These are phyloP conservation scores for Stropharia rugosoannulata DNA, from an alignment of 768 basidiomycete genomes.

Conservation along the genomic window DNA sequence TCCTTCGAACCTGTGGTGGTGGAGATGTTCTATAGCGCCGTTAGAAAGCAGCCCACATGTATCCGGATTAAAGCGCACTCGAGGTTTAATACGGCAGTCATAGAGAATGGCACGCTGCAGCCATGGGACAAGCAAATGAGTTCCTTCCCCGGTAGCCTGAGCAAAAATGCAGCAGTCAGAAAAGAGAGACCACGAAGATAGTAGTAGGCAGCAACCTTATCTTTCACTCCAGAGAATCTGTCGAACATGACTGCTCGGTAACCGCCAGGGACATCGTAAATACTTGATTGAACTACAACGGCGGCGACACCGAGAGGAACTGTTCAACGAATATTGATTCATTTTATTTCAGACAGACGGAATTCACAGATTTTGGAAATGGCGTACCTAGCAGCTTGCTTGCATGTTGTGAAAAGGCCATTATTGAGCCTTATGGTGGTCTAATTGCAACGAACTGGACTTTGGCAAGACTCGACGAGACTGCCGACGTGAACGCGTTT, in stretches of 20 bases:
- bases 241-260: slow-evolving; percentile 98
- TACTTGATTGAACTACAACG: slow-evolving; percentile 47
- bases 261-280: slow-evolving; percentile 83
- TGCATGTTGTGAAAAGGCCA: slow-evolving; percentile 51
- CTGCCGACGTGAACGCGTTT: background rate
- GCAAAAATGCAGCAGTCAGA: slow-evolving; percentile 1
- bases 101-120: slow-evolving; percentile 95
- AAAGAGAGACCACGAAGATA: background rate
- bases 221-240: slow-evolving; percentile 89
- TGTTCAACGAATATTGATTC: slow-evolving; percentile 11
- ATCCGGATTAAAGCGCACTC: slow-evolving; percentile 48
- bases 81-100: slow-evolving; percentile 96
- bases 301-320: slow-evolving; percentile 50
- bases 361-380: background rate
- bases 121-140: slow-evolving; percentile 96
- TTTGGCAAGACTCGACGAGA: background rate
- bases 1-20: slow-evolving; percentile 99
- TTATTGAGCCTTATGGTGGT: slow-evolving; percentile 18
- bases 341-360: background rate
- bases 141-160: slow-evolving; percentile 89
- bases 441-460: background rate
- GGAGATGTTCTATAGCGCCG: slow-evolving; percentile 80
- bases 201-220: slow-evolving; percentile 48
- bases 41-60: slow-evolving; percentile 3
- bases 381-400: slow-evolving; percentile 49